Base-by-base conservation (phyloP, 305 asterid genomes). In the Rubia occidens region DNA sequence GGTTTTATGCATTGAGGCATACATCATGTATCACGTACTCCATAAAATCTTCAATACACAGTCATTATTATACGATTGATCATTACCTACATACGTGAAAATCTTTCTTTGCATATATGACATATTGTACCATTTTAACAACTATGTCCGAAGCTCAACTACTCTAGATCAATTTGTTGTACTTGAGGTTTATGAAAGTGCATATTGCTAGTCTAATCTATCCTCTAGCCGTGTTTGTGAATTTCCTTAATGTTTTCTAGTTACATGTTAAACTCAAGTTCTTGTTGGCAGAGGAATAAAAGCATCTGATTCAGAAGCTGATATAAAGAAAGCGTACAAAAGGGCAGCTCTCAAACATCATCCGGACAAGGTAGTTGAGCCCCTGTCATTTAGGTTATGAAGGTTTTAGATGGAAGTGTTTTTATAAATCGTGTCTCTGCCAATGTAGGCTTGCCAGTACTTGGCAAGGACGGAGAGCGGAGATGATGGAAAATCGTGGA, bases 321-420 rank as follows among this genome's bases (percentile, higher is more conserved):
- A 94, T 66, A 86, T 91, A 72, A 94, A 91, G 88, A 94, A 89
- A 81, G 97, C 96, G 35, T 94, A 94, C 75, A 73, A 95, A 69
- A 94, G 85, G 88, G 99, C 99, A 69, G 99, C 99, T 77, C 91
- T 94, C 70, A 88, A 80, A 77, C 96, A 91, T 80, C 97, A 91
- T 72, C 99, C 97, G 10, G 97, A 94, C 86, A 94, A 94, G 96
- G 99, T 94, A 29, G 62, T 45, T 18, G 11, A 51, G 24, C 37
- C 64, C 21, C 62, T 67, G 7, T 51, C 61, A 47, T 67, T 63
- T 15, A 39, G 13, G 35, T 14, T 59, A 43, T 39, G 72, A 40
- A 21, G 26, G 60, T 40, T 49, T 3, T 61, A n/a, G 62, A 9
- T 64, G 49, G 10, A 61, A 40, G 8, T 18, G 37, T 15, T 53